Evolutionary conservation across 78 protist genomes (phyloP), one percentile per base, ranked within the genome.

Genomic region (Diacronema lutheri): DNA sequence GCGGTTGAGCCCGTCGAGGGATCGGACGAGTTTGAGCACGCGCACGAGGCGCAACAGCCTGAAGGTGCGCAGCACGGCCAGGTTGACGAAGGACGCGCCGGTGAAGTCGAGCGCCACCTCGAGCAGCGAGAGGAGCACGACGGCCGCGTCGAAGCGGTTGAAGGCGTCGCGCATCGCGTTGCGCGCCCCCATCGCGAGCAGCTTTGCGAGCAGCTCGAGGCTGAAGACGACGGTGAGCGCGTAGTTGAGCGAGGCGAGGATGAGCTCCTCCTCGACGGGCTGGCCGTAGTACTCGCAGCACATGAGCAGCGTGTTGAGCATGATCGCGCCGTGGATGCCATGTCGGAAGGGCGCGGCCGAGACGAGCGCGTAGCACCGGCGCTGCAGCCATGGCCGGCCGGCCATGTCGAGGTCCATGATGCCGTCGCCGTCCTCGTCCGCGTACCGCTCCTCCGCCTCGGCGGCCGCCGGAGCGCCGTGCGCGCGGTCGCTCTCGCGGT

Each of bases 91-190:
- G 25, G 23, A 0, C 21, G 23, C 50, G 37, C 40, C 35, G 50
- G 74, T 58, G 16, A 56, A 9, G 25, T 56, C 23, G 25, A 56
- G 16, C 61, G 23, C 26, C 37, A 64, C 37, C 20, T 64, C 71
- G 29, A 80, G 0, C 3, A 86, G 78, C 11, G 83, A 71, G 38
- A 25, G 31, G 23, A 55, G 1, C 44, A 61, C 85, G 16, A 86
- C 38, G 57, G n/a, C 0, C 33, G 37, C 3, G 90, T 86, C 90
- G 37, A 78, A 78, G 11, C 26, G 14, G 84, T 86, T 78, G 56
- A 4, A 78, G 25, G 3, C 40, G 79, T 44, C 35, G 19, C 44
- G 1, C 31, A 68, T 5, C 69, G 33, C 69, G 46, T 14, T 12
- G 23, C 0, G 4, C 19, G 4, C 6, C 31, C 72, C 69, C 56